Percentiles rank a stretch among this genome's conserved stretches.
These are phyloP conservation scores for Suillus clintonianus DNA, from an alignment of 768 basidiomycete species.

Conservation along the genomic window DNA sequence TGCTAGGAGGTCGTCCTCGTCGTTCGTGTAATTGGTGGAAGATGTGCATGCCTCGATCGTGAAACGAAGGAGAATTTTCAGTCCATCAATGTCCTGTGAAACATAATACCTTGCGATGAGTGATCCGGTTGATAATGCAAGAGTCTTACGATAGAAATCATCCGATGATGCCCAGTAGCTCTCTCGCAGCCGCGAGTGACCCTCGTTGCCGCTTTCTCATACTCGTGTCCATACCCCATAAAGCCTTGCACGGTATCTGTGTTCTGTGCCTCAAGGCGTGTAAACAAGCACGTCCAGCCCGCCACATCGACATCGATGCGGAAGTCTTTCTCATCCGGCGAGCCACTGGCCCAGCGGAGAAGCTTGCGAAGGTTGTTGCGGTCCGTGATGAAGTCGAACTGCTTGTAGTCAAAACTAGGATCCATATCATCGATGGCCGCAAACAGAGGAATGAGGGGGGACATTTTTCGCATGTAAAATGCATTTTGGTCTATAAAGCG, in stretches of 20 bases:
- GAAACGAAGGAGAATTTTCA: conserved; percentile 61
- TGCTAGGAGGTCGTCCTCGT: conserved; percentile 23
- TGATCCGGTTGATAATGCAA: background rate
- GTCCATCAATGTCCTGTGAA: conserved; percentile 53
- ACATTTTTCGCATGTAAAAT: conserved; percentile 39
- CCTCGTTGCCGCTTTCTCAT: conserved; percentile 58
- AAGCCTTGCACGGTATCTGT: conserved; percentile 17
- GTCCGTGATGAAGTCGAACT: conserved; percentile 57
- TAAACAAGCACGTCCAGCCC: conserved; percentile 62
- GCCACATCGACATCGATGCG: conserved; percentile 70
- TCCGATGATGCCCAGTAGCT: conserved; percentile 60
- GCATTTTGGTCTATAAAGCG: conserved; percentile 61
- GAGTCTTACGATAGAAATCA: conserved; percentile 59
- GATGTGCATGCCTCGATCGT: conserved; percentile 49
- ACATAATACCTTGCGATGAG: background rate
- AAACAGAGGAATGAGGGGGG: conserved; percentile 56
- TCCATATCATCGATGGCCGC: conserved; percentile 53
- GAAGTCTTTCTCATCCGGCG: conserved; percentile 43
- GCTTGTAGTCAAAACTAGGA: conserved; percentile 23
- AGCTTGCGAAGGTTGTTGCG: conserved; percentile 68
- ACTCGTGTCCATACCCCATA: conserved; percentile 58
- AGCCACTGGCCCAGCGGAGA: conserved; percentile 51
- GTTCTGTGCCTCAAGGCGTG: conserved; percentile 49
- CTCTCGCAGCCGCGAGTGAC: conserved; percentile 49
- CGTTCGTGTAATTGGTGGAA: conserved; percentile 4